Conservation (phyloP, 306 rosid genomes). For the Medicago lupulina region DNA sequence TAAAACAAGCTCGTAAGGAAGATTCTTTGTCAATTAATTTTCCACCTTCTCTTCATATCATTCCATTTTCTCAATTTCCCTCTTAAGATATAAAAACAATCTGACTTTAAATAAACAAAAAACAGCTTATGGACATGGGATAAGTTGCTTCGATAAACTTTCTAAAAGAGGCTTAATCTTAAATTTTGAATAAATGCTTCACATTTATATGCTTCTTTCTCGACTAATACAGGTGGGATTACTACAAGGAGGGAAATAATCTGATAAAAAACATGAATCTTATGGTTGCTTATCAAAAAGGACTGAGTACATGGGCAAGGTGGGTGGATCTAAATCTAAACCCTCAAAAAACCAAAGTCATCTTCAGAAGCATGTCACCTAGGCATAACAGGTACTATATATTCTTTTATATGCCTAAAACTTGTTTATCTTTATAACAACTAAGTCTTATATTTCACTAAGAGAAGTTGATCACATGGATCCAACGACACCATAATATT, state of each 20-base stretch:
- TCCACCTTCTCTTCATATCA: constrained; percentile 8
- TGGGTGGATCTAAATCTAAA: constrained; percentile 91
- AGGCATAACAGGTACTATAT: constrained; percentile 82
- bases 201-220: constrained; percentile 8
- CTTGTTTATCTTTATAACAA: neutral
- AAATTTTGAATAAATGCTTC: neutral
- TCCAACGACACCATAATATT: neutral
- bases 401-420: constrained; percentile 15
- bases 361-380: constrained; percentile 96
- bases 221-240: constrained; percentile 82
- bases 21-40: constrained; percentile 12
- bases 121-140: no score
- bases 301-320: constrained; percentile 95
- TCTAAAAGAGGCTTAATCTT: neutral
- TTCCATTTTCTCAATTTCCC: constrained; percentile 9
- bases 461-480: neutral
- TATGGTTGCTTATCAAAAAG: constrained; percentile 94
- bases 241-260: constrained; percentile 74
- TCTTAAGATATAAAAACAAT: no score
- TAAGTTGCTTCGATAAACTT: no score
- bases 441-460: neutral
- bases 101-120: no score
- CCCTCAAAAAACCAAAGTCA: constrained; percentile 67
- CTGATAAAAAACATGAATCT: constrained; percentile 71
- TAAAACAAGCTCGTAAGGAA: constrained; percentile 71